Percentiles rank a stretch among this genome's conserved stretches.
Evolutionary conservation across 805 yeast species (phyloP).

Genomic region (Candida alai): DNA sequence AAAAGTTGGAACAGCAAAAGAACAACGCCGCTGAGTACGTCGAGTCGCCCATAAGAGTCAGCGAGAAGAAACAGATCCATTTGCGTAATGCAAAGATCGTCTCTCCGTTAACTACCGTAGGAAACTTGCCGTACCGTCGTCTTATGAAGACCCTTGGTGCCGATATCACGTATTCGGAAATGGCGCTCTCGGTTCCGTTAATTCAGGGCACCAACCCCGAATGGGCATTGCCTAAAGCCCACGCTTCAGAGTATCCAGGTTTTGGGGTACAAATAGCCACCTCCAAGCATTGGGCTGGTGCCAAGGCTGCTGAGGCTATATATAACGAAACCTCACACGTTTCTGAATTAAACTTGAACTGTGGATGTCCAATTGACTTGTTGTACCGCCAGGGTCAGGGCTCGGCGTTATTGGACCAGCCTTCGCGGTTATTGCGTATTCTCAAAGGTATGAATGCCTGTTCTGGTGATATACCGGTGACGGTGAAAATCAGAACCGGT

Average conservation of each 20-base stretch:
- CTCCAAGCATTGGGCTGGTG: conserved; percentile 88
- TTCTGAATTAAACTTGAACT: conserved; percentile 85
- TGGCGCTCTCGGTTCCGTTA: conserved; percentile 86
- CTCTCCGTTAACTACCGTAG: conserved; percentile 96
- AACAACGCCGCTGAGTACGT: conserved; percentile 49
- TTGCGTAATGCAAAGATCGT: conserved; percentile 75
- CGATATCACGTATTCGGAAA: conserved; percentile 89
- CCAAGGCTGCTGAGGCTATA: conserved; percentile 84
- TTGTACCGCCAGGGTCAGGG: conserved; percentile 96
- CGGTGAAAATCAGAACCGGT: conserved; percentile 91
- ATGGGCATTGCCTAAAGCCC: conserved; percentile 97
- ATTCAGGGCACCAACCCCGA: conserved; percentile 89
- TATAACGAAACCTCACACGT: conserved; percentile 53
- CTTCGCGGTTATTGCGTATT: conserved; percentile 73
- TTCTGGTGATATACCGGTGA: conserved; percentile 87
- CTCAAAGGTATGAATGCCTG: conserved; percentile 85
- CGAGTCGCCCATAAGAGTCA: conserved; percentile 72
- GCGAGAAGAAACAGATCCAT: conserved; percentile 78
- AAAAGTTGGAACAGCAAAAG: conserved; percentile 30
- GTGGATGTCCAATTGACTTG: conserved; percentile 97
- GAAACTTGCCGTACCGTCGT: conserved; percentile 92
- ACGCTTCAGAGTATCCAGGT: conserved; percentile 73
- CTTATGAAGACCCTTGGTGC: conserved; percentile 89
- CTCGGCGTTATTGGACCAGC: conserved; percentile 85
- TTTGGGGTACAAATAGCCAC: conserved; percentile 94